These are phyloP conservation scores for Candida wancherniae DNA, from an alignment of 805 yeast species.

Conservation along the genomic window DNA sequence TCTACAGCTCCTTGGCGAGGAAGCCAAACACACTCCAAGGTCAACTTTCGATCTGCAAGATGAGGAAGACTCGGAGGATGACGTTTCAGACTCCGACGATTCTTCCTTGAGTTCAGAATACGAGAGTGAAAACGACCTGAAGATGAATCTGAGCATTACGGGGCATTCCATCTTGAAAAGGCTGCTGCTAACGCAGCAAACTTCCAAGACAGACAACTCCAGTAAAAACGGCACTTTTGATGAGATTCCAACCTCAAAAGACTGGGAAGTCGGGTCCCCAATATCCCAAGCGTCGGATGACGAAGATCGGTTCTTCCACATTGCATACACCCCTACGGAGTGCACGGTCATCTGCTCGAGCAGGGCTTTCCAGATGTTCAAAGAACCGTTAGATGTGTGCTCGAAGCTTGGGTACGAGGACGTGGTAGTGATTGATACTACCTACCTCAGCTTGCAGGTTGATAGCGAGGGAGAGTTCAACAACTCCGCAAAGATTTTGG, in stretches of 20 bases:
- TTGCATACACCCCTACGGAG: constrained; percentile 60
- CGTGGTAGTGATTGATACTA: constrained; percentile 37
- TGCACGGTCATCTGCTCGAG: constrained; percentile 59
- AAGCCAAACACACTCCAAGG: constrained; percentile 19
- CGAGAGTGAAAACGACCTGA: constrained; percentile 3
- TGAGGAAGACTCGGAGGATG: not conserved
- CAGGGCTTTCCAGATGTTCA: constrained; percentile 42
- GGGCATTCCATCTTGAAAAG: constrained; percentile 2
- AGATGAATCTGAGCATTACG: constrained; percentile 2
- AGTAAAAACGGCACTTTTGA: constrained; percentile 23
- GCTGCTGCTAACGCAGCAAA: constrained; percentile 2
- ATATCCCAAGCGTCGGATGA: constrained; percentile 18
- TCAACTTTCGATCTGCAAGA: constrained; percentile 7
- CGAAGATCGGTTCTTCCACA: constrained; percentile 49
- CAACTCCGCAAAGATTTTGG: constrained; percentile 47
- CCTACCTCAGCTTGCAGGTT: constrained; percentile 51
- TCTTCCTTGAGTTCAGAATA: constrained; percentile 2
- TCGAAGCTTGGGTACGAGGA: constrained; percentile 27
- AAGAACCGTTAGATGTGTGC: constrained; percentile 34
- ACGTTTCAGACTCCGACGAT: constrained; percentile 2
- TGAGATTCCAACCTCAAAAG: too few relatives aligned
- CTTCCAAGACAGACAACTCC: constrained; percentile 23
- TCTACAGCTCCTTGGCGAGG: constrained; percentile 40
- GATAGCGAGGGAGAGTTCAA: constrained; percentile 56
- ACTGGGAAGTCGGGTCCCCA: not conserved